Evolutionary conservation across 768 basidiomycete species (phyloP).

Genomic region (Dioszegia hungarica): DNA sequence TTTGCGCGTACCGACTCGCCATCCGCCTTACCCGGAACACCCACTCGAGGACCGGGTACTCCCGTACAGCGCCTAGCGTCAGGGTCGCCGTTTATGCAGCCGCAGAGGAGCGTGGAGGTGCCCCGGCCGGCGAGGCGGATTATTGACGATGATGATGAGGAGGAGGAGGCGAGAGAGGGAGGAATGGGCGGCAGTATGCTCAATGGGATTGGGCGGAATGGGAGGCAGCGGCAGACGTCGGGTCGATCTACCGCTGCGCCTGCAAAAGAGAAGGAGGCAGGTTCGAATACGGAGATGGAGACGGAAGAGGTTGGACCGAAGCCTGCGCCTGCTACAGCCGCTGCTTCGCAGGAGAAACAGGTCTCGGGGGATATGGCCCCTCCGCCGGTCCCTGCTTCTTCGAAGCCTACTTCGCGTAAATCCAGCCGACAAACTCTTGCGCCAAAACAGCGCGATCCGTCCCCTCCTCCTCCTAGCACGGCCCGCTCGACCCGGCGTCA

Average conservation of each 20-base stretch:
- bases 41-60: not conserved
- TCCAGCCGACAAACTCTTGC: not conserved
- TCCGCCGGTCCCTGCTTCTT: not conserved
- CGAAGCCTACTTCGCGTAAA: not conserved
- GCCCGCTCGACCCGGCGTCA: slow-evolving; percentile 1
- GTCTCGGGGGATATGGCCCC: not conserved
- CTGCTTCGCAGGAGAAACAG: not conserved
- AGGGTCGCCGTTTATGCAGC: slow-evolving; percentile 31
- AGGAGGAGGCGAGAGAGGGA: not conserved
- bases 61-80: slow-evolving; percentile 21
- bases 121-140: slow-evolving; percentile 16
- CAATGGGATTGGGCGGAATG: no score
- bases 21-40: slow-evolving; percentile 2
- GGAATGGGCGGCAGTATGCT: not conserved
- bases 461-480: not conserved
- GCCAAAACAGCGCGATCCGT: not conserved
- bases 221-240: no score
- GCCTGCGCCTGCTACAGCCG: not conserved
- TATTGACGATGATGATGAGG: slow-evolving; percentile 35
- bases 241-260: no score
- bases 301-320: not conserved
- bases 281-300: no score
- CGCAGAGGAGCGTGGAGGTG: slow-evolving; percentile 5
- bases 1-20: slow-evolving; percentile 13
- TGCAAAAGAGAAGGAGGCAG: no score